Percentiles rank a stretch among this genome's conserved stretches.
phyloP scores from a whole-genome alignment of 1,284 basidiomycete species.

The Meira miltonrushii region DNA sequence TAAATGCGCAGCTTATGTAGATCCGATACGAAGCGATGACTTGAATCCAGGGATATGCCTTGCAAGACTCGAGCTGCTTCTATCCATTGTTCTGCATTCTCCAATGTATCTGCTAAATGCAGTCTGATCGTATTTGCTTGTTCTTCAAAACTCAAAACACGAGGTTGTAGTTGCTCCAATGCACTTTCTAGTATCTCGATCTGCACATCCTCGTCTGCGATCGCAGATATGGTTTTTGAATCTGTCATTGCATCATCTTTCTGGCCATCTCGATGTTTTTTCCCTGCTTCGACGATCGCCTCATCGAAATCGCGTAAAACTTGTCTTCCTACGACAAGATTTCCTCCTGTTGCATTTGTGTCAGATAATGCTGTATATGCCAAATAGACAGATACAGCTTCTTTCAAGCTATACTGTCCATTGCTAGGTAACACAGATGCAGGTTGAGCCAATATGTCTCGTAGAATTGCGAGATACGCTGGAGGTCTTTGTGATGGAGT shows the following conservation, averaged over 20 bases:
- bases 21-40: conserved; percentile 71
- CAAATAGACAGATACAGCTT: conserved; percentile 57
- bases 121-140: conserved; percentile 78
- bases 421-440: conserved; percentile 11
- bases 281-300: conserved; percentile 22
- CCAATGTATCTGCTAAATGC: conserved; percentile 80
- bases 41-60: conserved; percentile 83
- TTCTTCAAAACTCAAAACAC: conserved; percentile 83
- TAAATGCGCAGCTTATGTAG: conserved; percentile 83
- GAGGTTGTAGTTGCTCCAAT: conserved; percentile 67
- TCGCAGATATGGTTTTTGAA: conserved; percentile 17
- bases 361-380: conserved; percentile 73
- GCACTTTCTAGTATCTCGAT: conserved; percentile 66
- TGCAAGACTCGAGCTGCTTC: conserved; percentile 84
- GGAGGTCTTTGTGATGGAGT: neutral
- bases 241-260: conserved; percentile 13
- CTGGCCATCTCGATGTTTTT: conserved; percentile 56
- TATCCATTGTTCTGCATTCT: conserved; percentile 84
- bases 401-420: conserved; percentile 16
- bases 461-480: conserved; percentile 15
- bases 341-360: conserved; percentile 57
- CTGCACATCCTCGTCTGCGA: conserved; percentile 26
- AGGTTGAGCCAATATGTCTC: conserved; percentile 9
- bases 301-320: conserved; percentile 69
- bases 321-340: conserved; percentile 76